Conservation (phyloP, 2,329 filamentous ascomycete genomes). For the Elsinoe arachidis region DNA sequence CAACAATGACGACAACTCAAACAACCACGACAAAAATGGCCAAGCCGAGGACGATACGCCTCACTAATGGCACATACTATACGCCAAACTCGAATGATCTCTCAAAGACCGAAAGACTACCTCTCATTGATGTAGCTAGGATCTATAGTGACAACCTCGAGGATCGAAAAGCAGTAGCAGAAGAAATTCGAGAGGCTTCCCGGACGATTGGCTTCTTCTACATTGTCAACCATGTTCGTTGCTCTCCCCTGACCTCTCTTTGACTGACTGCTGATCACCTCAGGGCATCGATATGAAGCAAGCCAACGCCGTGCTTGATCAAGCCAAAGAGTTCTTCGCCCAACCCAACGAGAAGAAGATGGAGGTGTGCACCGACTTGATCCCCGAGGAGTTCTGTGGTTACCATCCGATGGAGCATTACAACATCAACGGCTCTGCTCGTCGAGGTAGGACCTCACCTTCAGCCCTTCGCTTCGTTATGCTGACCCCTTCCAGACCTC, state of each 20-base stretch:
- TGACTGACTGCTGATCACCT: not conserved
- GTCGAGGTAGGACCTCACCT: slow-evolving; percentile 43
- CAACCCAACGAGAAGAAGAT: slow-evolving; percentile 39
- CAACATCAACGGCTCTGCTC: slow-evolving; percentile 38
- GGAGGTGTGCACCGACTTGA: slow-evolving; percentile 36
- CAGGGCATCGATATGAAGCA: slow-evolving; percentile 26
- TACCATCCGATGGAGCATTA: slow-evolving; percentile 26
- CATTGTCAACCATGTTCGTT: slow-evolving; percentile 17
- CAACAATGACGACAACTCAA: not conserved
- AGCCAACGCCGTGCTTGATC: slow-evolving; percentile 22
- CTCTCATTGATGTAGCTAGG: slow-evolving; percentile 36
- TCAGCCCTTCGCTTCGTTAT: slow-evolving; percentile 32
- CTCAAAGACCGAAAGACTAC: slow-evolving; percentile 5
- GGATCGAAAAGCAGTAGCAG: slow-evolving; percentile 33
- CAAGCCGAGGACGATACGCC: slow-evolving; percentile 7
- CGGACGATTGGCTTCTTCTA: slow-evolving; percentile 41
- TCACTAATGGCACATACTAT: slow-evolving; percentile 3
- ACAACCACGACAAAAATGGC: not conserved
- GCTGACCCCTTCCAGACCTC: slow-evolving; percentile 19
- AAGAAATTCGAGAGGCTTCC: slow-evolving; percentile 34
- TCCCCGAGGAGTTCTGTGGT: slow-evolving; percentile 30
- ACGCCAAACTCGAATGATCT: slow-evolving; percentile 6
- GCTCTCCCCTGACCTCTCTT: slow-evolving; percentile 17
- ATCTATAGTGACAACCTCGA: slow-evolving; percentile 31
- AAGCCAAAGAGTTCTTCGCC: slow-evolving; percentile 32